Conservation (phyloP, 805 yeast genomes). For the Saccharomycopsis sp. region DNA sequence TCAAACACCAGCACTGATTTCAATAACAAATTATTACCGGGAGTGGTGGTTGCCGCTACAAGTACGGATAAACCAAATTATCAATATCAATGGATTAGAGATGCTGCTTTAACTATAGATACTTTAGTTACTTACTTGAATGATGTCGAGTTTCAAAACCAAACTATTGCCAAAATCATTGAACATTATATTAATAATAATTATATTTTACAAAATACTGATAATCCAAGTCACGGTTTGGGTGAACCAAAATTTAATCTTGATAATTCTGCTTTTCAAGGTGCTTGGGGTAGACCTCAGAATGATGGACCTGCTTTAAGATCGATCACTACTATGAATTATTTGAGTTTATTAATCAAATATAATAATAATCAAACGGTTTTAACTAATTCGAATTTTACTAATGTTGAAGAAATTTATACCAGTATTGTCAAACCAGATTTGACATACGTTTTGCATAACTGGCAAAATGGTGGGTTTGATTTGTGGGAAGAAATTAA, state of each 20-base stretch:
- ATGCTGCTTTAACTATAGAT: constrained; percentile 70
- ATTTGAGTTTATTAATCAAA: constrained; percentile 10
- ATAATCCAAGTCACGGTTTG: constrained; percentile 57
- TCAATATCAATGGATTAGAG: constrained; percentile 86
- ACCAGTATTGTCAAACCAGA: constrained; percentile 46
- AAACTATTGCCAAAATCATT: constrained; percentile 27
- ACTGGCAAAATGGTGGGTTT: constrained; percentile 49
- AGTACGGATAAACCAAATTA: constrained; percentile 65
- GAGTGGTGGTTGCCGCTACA: constrained; percentile 82
- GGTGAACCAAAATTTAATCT: constrained; percentile 88
- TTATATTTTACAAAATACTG: constrained; percentile 48
- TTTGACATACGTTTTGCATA: constrained; percentile 38
- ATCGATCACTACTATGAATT: constrained; percentile 35
- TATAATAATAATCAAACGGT: constrained; percentile 29
- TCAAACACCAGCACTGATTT: constrained; percentile 18
- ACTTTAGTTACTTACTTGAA: constrained; percentile 48
- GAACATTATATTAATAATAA: constrained; percentile 57
- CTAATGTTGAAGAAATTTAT: constrained; percentile 26
- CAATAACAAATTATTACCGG: constrained; percentile 28
- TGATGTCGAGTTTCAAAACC: constrained; percentile 27
- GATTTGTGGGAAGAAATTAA: constrained; percentile 74
- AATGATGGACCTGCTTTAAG: constrained; percentile 90
- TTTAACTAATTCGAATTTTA: constrained; percentile 49
- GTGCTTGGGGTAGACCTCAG: constrained; percentile 90
- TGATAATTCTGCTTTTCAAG: constrained; percentile 51